A percentile compares a stretch with the other conserved stretches of the same genome.
Conservation (phyloP, 805 yeast species). For the Clavispora vitiphila region DNA sequence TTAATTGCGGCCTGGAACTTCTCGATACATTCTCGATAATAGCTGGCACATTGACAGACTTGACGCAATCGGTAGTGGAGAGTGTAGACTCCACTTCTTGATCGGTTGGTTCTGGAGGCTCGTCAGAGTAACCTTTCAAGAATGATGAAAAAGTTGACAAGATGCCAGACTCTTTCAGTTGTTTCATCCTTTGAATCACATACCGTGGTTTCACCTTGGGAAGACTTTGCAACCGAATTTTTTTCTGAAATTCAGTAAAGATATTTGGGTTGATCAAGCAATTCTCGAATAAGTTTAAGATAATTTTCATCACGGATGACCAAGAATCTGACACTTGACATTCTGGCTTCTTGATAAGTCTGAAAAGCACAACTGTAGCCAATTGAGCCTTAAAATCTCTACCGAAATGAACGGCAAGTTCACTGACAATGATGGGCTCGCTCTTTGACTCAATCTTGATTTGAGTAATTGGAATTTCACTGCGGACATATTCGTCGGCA, state of each 20-base stretch:
- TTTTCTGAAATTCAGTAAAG: slow-evolving; percentile 61
- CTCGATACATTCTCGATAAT: slow-evolving; percentile 50
- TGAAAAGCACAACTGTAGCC: slow-evolving; percentile 78
- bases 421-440: slow-evolving; percentile 68
- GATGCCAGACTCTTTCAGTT: slow-evolving; percentile 70
- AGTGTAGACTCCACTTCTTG: slow-evolving; percentile 86
- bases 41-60: slow-evolving; percentile 56
- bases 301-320: slow-evolving; percentile 53
- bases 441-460: slow-evolving; percentile 48
- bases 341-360: slow-evolving; percentile 60
- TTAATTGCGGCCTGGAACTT: slow-evolving; percentile 31
- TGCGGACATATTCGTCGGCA: slow-evolving; percentile 18
- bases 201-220: slow-evolving; percentile 63
- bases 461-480: slow-evolving; percentile 32
- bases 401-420: slow-evolving; percentile 79
- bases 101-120: slow-evolving; percentile 85
- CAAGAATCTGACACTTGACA: slow-evolving; percentile 52
- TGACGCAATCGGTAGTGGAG: slow-evolving; percentile 78
- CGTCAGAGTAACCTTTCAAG: slow-evolving; percentile 81
- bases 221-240: slow-evolving; percentile 47
- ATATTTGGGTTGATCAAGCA: slow-evolving; percentile 60
- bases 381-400: slow-evolving; percentile 88
- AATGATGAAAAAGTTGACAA: slow-evolving; percentile 89
- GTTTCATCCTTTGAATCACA: slow-evolving; percentile 56
- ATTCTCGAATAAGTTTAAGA: slow-evolving; percentile 65